Base-by-base conservation (phyloP, 139 green algal species). In the Micractinium sp. region DNA sequence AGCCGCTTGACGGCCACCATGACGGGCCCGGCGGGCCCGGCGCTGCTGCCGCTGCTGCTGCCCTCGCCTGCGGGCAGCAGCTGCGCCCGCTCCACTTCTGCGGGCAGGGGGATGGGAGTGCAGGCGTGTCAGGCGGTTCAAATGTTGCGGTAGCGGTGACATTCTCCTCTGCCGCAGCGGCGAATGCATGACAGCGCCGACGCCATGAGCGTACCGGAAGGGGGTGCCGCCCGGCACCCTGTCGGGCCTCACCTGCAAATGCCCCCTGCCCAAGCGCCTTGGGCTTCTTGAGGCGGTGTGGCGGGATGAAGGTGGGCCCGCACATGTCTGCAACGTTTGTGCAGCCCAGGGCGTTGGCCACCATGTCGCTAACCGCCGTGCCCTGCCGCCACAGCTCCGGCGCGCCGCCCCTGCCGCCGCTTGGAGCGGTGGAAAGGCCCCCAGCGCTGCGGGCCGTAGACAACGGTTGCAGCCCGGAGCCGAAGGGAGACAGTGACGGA, bases 231-330 rank as follows among this genome's bases (percentile, higher is more conserved):
- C 15, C 63, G 63, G 14, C 63, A 27, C 63, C 20, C 9, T 2
- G 63, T 27, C 20, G 20, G 12, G 4, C 31, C 84, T 53, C 41
- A 74, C 84, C 84, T 41, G 84, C 84, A 67, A 79, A 88, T 0
- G 84, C 84, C 22, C 84, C 84, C 41, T 88, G 29, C 16, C 84
- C 84, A 2, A 88, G 84, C 7, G 71, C 29, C 84, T 88, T 88
- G 71, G 31, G 25, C 39, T 88, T 69, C 25, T 39, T 38, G 27
- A 88, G 73, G 47, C 39, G 36, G 3, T 53, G 25, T 0, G 53
- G 31, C 31, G 29, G 41, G 60, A 88, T 82, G 84, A 56, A 88
- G 73, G 31, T 60, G 80, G 60, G 35, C 4, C 84, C 84, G 36
- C 84, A 88, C 84, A 88, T 41, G n/a, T 87, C 81, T 27, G 2